These are phyloP conservation scores for Sonneratia alba DNA, from an alignment of 345 rosid species.

Conservation along the genomic window DNA sequence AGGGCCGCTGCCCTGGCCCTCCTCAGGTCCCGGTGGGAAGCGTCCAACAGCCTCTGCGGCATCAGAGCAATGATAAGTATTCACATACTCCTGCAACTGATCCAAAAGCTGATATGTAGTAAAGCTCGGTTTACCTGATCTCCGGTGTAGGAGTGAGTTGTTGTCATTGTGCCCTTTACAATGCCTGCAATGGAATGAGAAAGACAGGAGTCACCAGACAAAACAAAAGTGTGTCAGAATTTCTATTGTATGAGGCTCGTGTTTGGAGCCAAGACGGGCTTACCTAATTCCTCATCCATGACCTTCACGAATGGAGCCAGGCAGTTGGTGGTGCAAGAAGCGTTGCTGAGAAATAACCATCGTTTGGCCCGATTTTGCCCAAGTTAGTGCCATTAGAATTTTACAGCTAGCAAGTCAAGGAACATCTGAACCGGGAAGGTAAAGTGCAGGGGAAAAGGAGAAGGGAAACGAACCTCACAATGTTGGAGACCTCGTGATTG, in stretches of 20 bases:
- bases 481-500: slow-evolving; percentile 61
- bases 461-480: slow-evolving; percentile 51
- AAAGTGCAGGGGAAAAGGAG: not conserved
- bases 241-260: not conserved
- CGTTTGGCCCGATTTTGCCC: not conserved
- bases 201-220: not conserved
- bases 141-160: slow-evolving; percentile 97
- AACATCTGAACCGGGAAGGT: not conserved
- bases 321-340: slow-evolving; percentile 98
- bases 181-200: slow-evolving; percentile 43
- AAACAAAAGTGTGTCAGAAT: not conserved
- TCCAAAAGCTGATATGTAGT: not conserved
- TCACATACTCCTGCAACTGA: not conserved
- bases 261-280: not conserved
- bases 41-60: slow-evolving; percentile 83
- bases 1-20: slow-evolving; percentile 97
- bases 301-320: slow-evolving; percentile 89
- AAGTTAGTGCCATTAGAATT: not conserved
- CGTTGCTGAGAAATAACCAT: slow-evolving; percentile 49
- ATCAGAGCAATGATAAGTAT: not conserved
- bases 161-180: slow-evolving; percentile 98
- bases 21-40: slow-evolving; percentile 94
- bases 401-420: not conserved
- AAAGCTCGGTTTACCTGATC: slow-evolving; percentile 53
- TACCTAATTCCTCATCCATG: slow-evolving; percentile 90